These are phyloP conservation scores for Purpureocillium lavendulum DNA, from an alignment of 2,329 filamentous ascomycete species.

Conservation along the genomic window DNA sequence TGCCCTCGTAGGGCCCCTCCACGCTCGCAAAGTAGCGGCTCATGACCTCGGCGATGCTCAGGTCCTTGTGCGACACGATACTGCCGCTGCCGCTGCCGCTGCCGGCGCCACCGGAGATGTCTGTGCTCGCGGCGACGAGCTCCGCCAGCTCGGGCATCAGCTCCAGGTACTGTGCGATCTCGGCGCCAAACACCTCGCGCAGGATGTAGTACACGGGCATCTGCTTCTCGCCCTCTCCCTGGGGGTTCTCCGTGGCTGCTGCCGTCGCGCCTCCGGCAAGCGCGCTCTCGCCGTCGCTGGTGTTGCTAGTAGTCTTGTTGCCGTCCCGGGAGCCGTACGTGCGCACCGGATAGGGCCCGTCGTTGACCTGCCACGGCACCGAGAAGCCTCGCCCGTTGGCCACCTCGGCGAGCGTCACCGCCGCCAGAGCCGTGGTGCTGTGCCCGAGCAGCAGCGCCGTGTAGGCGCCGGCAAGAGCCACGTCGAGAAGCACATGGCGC, in stretches of 20 bases:
- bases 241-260: background rate
- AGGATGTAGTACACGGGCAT: slow-evolving; percentile 64
- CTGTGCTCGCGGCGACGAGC: slow-evolving; percentile 17
- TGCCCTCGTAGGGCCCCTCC: slow-evolving; percentile 77
- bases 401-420: slow-evolving; percentile 76
- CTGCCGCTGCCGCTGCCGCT: slow-evolving; percentile 14
- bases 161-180: slow-evolving; percentile 60
- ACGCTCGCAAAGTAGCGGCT: slow-evolving; percentile 74
- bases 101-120: no score
- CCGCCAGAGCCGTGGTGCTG: slow-evolving; percentile 80
- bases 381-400: slow-evolving; percentile 85
- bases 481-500: slow-evolving; percentile 60
- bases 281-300: no score
- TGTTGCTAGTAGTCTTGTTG: no score
- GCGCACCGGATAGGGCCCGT: slow-evolving; percentile 47
- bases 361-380: slow-evolving; percentile 72
- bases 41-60: slow-evolving; percentile 90
- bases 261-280: no score
- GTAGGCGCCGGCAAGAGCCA: slow-evolving; percentile 52
- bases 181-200: slow-evolving; percentile 76
- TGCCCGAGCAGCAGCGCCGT: slow-evolving; percentile 73
- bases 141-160: slow-evolving; percentile 43
- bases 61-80: slow-evolving; percentile 60
- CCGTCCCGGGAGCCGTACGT: slow-evolving; percentile 18
- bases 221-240: background rate